A percentile compares a stretch with the other conserved stretches of the same genome.
These are phyloP conservation scores for Phaeosphaeriaceae sp. DNA, from an alignment of 2,329 filamentous ascomycete species.

Conservation along the genomic window DNA sequence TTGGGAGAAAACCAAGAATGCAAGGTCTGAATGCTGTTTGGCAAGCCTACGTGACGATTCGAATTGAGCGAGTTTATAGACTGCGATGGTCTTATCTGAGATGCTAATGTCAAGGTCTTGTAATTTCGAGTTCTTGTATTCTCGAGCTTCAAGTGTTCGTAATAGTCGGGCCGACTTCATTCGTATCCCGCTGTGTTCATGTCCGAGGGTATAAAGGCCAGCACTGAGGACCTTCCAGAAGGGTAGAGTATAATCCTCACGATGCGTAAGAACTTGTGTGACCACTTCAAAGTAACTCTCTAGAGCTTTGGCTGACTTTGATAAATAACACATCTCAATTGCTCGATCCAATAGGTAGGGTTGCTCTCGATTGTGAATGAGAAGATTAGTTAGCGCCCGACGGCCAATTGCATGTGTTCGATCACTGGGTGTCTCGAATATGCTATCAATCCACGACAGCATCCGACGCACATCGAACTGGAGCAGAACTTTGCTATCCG, in stretches of 20 bases:
- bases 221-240: conserved; percentile 92
- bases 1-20: conserved; percentile 94
- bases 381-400: conserved; percentile 85
- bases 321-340: conserved; percentile 87
- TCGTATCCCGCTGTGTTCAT: conserved; percentile 85
- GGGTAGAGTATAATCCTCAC: conserved; percentile 79
- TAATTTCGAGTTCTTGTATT: conserved; percentile 85
- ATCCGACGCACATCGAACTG: conserved; percentile 93
- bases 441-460: conserved; percentile 93
- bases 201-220: conserved; percentile 89
- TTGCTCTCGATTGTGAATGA: conserved; percentile 88
- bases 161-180: conserved; percentile 86
- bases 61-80: conserved; percentile 97
- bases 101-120: conserved; percentile 99
- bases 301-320: conserved; percentile 79
- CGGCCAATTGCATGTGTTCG: conserved; percentile 89
- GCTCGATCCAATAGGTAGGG: conserved; percentile 86
- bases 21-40: conserved; percentile 85
- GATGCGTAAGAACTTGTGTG: conserved; percentile 82
- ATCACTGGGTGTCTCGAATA: conserved; percentile 91
- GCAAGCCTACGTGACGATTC: conserved; percentile 92
- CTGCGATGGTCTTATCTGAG: conserved; percentile 96
- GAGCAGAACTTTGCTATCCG: conserved; percentile 83
- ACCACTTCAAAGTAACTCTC: conserved; percentile 97
- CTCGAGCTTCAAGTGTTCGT: conserved; percentile 79